Evolutionary conservation across 169 alveolate species (phyloP), one percentile per base, ranked within the genome.

Genomic region (Plasmodium chabaudi): DNA sequence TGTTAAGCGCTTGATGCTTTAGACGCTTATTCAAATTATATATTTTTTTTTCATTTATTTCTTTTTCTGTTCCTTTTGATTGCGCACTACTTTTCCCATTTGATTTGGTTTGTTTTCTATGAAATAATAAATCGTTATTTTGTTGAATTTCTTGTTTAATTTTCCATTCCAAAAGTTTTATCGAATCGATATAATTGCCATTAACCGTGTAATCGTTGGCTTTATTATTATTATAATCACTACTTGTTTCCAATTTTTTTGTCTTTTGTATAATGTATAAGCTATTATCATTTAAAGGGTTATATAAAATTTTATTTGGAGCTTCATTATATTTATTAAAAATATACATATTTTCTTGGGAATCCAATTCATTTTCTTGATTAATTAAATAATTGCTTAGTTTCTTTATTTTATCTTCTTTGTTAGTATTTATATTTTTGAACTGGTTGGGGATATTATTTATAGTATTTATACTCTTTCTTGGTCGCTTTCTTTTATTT

Each of bases 351-450:
- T 77, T 77, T 77, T 77, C 88, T 6, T 77, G 88, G 1, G 23
- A 63, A 77, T 77, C 88, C 67, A 77, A 25, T 64, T 61, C 88
- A 9, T 63, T 77, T 19, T 77, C 88, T 56, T 77, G 88, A 56
- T 64, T 49, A 49, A 77, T 77, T 56, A 77, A 57, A 51, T 63
- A 77, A 15, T 21, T 64, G 47, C 53, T 69, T 49, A 77, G 34
- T 68, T 77, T 77, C 47, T 44, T 63, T 57, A 57, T 77, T 63
- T 77, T 77, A 13, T 77, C 77, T 61, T 77, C 88, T 44, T 63
- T 77, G 27, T 56, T 13, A 13, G n/a, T 47, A 63, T 77, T 57
- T 10, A 27, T 47, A 27, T 23, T 39, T 63, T 77, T 53, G 15
- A n/a, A 15, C 0, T 34, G 4, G 5, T 34, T 34, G 6, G 42